Percentiles rank a stretch among this genome's conserved stretches.
phyloP scores from a whole-genome alignment of 305 asterid genomes.

The Solanum hybrid region DNA sequence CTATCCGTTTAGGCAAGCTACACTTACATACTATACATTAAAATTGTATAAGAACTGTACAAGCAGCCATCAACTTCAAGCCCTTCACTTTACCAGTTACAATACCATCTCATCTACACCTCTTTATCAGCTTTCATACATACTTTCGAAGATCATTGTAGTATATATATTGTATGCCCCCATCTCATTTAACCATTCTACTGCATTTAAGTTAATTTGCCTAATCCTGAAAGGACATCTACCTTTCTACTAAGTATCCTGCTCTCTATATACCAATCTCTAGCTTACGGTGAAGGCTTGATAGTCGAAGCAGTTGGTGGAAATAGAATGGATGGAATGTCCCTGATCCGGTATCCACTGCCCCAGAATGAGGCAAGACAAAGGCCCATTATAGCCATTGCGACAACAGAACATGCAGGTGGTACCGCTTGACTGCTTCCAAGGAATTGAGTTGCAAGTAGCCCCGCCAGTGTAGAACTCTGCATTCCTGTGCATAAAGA shows the following conservation, averaged over 20 bases:
- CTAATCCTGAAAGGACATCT: not conserved
- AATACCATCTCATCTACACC: not conserved
- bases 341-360: conserved; percentile 54
- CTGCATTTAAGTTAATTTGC: not conserved
- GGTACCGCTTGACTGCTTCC: conserved; percentile 90
- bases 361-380: conserved; percentile 98
- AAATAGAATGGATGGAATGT: conserved; percentile 24
- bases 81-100: not conserved
- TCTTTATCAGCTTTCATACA: not conserved
- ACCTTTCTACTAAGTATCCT: not conserved
- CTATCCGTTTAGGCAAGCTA: not conserved
- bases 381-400: conserved; percentile 98
- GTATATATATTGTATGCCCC: not conserved
- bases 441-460: conserved; percentile 81
- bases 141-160: not conserved
- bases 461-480: conserved; percentile 91
- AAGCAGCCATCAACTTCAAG: not conserved
- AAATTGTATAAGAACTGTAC: not conserved
- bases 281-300: conserved; percentile 14
- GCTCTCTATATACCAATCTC: not conserved
- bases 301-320: conserved; percentile 33
- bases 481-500: conserved; percentile 97
- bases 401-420: conserved; percentile 88
- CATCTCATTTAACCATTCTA: not conserved
- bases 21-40: not conserved